Evolutionary conservation across 2,329 filamentous ascomycete genomes (phyloP), one percentile per base, ranked within the genome.

Genomic region (Pestalotiopsis sp.): DNA sequence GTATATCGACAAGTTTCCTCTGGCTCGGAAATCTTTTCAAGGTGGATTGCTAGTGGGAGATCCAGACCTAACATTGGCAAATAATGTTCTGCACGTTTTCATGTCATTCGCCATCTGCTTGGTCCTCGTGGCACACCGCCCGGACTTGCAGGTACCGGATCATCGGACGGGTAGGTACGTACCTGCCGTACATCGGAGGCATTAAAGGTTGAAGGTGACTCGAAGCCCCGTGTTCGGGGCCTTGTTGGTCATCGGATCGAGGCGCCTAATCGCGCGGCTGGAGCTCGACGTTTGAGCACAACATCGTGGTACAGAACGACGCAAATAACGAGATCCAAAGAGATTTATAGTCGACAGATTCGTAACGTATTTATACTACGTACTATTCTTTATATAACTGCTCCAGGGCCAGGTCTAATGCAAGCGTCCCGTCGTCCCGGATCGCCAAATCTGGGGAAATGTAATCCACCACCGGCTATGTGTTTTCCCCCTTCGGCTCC

Each of bases 401-500:
- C 11, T 36, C 25, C 58, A 52, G 57, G 66, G 66, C 49, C 20
- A 58, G 9, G 20, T 67, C 65, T 70, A 39, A 62, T 67, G 45
- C 61, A 68, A 52, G 66, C 63, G 63, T 68, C 62, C 68, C 68
- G 66, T 41, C 17, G 58, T 41, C 45, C 31, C 25, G 63, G 39
- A 59, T 49, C 39, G 61, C 68, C 52, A 68, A 63, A 58, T 70
- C 66, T 63, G 66, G 64, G 66, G 66, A 57, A 64, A 58, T 38
- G 62, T 62, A 58, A 63, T 52, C 68, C 66, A 70, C 66, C 68
- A 52, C 45, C 66, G 68, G 68, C 25, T 68, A 70, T 70, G 68
- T 45, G 62, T 70, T 70, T 70, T 66, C 41, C 68, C 68, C 58
- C 57, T 39, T 64, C 31, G 25, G 38, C 39, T 56, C 60, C 41